Conservation (phyloP, 2,329 filamentous ascomycete species). For the Verticillium zaregamsianum region DNA sequence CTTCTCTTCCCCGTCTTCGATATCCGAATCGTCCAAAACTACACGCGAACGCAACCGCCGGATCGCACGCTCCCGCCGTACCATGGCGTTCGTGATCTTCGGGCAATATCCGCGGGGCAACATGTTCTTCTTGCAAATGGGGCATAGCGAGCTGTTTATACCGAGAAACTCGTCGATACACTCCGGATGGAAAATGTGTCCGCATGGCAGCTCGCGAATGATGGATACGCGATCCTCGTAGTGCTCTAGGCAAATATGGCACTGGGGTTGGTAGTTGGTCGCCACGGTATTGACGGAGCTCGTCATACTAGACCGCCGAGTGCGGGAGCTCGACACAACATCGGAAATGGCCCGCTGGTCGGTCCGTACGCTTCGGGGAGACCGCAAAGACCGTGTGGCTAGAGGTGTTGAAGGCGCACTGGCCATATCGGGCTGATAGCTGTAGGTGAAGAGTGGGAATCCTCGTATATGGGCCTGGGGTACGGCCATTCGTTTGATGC, state of each 20-base stretch:
- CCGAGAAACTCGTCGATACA: slow-evolving; percentile 85
- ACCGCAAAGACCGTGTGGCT: slow-evolving; percentile 24
- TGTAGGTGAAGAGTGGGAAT: slow-evolving; percentile 78
- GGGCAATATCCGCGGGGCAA: slow-evolving; percentile 66
- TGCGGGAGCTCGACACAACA: slow-evolving; percentile 19
- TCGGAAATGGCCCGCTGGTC: slow-evolving; percentile 11
- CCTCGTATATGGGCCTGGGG: slow-evolving; percentile 66
- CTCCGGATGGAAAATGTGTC: slow-evolving; percentile 88
- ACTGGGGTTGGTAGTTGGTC: slow-evolving; percentile 71
- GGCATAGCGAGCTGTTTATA: slow-evolving; percentile 79
- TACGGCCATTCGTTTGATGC: slow-evolving; percentile 77
- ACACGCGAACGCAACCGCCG: slow-evolving; percentile 54
- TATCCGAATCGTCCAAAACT: slow-evolving; percentile 33
- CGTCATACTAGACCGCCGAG: slow-evolving; percentile 31
- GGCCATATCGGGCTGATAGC: slow-evolving; percentile 43
- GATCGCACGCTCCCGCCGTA: slow-evolving; percentile 71
- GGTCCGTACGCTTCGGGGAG: slow-evolving; percentile 11
- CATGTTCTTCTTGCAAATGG: slow-evolving; percentile 82
- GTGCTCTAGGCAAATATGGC: slow-evolving; percentile 85
- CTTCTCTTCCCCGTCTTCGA: slow-evolving; percentile 26
- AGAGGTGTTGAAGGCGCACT: slow-evolving; percentile 32
- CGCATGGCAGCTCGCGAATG: slow-evolving; percentile 82
- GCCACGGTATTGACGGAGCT: slow-evolving; percentile 31
- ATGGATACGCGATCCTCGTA: slow-evolving; percentile 66
- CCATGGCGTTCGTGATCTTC: slow-evolving; percentile 79